Conservation (phyloP, 305 asterid species). For the Stenogyne calaminthoides region DNA sequence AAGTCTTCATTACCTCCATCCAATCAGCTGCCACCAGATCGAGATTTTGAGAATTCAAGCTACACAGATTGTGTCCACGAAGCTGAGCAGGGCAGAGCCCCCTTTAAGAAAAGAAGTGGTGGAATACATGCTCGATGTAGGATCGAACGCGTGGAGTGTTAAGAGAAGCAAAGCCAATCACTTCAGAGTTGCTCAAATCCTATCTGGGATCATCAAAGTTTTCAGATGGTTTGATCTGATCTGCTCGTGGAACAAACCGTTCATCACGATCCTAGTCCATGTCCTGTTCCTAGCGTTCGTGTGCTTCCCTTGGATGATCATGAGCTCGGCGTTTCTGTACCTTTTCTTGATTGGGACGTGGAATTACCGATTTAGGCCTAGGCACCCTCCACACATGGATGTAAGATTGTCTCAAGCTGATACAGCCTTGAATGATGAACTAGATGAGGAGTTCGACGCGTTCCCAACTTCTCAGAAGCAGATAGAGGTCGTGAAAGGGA, state of each 20-base stretch:
- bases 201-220: conserved; percentile 42
- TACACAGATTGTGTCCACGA: conserved; percentile 60
- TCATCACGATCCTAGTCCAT: conserved; percentile 54
- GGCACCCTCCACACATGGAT: conserved; percentile 86
- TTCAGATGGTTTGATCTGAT: conserved; percentile 51
- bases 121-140: conserved; percentile 89
- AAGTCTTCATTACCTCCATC: conserved; percentile 64
- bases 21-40: conserved; percentile 58
- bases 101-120: conserved; percentile 77
- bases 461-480: conserved; percentile 64
- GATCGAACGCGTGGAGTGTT: conserved; percentile 86
- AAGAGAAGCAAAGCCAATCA: conserved; percentile 84
- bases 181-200: conserved; percentile 48
- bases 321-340: conserved; percentile 49
- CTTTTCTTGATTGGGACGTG: conserved; percentile 58
- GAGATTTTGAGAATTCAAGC: conserved; percentile 76
- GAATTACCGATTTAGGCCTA: conserved; percentile 68
- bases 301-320: conserved; percentile 58
- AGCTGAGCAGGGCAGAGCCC: conserved; percentile 79
- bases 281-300: conserved; percentile 50
- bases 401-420: conserved; percentile 74
- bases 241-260: conserved; percentile 60
- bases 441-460: conserved; percentile 84
- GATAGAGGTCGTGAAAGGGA: conserved; percentile 51
- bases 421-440: conserved; percentile 50